These are phyloP conservation scores for Exutisphaerella laricina DNA, from an alignment of 2,329 filamentous ascomycete species.

Conservation along the genomic window DNA sequence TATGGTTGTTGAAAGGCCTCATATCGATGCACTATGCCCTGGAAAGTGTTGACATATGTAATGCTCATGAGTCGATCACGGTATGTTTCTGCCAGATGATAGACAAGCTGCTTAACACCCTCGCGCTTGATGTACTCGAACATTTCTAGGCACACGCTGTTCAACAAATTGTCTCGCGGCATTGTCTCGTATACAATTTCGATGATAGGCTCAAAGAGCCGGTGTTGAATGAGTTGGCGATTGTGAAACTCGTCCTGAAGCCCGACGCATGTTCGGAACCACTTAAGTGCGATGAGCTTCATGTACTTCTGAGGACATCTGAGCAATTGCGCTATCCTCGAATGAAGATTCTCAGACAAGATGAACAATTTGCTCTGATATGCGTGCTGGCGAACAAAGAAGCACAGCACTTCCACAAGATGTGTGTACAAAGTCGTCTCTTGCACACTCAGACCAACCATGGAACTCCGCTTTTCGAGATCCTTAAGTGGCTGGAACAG, in stretches of 20 bases:
- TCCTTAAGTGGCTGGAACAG: slow-evolving; percentile 83
- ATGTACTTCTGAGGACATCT: slow-evolving; percentile 83
- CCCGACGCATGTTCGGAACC: slow-evolving; percentile 80
- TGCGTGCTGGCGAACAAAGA: slow-evolving; percentile 85
- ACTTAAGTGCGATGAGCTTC: slow-evolving; percentile 85
- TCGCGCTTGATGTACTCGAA: slow-evolving; percentile 84
- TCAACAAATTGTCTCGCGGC: slow-evolving; percentile 86
- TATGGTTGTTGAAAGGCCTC: slow-evolving; percentile 62
- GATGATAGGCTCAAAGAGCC: slow-evolving; percentile 76
- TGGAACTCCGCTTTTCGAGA: slow-evolving; percentile 58
- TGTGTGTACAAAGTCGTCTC: slow-evolving; percentile 89
- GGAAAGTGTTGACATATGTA: slow-evolving; percentile 80
- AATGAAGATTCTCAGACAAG: slow-evolving; percentile 68
- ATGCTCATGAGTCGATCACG: slow-evolving; percentile 70
- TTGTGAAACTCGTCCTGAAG: slow-evolving; percentile 90
- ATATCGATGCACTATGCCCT: slow-evolving; percentile 66
- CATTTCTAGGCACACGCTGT: slow-evolving; percentile 88
- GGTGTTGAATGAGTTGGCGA: slow-evolving; percentile 73
- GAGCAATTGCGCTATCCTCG: slow-evolving; percentile 76
- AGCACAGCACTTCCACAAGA: slow-evolving; percentile 86
- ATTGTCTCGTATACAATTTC: slow-evolving; percentile 79
- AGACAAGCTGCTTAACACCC: slow-evolving; percentile 71
- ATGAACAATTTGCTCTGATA: slow-evolving; percentile 86
- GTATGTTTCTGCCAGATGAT: slow-evolving; percentile 78
- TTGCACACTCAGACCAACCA: slow-evolving; percentile 62